Conservation (phyloP, 2,329 filamentous ascomycete genomes). For the Juglanconis oblonga region DNA sequence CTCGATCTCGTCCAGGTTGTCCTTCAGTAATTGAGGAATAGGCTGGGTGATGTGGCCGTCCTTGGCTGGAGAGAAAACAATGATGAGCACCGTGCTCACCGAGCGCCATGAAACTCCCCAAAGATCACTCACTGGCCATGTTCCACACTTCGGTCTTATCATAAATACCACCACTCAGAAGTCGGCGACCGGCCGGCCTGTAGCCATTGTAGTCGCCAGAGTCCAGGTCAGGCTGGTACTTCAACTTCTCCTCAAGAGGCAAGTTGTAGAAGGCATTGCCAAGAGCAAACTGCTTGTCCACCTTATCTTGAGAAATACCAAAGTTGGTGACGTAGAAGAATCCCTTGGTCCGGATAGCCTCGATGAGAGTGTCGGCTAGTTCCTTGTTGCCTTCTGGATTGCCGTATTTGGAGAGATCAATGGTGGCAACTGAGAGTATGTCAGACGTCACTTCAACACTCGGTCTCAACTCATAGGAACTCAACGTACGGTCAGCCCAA, state of each 20-base stretch:
- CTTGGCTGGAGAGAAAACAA: neutral
- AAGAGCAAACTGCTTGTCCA: conserved; percentile 60
- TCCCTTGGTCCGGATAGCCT: conserved; percentile 49
- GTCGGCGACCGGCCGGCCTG: conserved; percentile 42
- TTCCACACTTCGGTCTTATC: conserved; percentile 41
- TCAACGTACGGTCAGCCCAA: conserved; percentile 1
- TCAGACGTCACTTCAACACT: neutral
- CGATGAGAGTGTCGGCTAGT: conserved; percentile 51
- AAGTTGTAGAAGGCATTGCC: conserved; percentile 57
- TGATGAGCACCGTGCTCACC: no score
- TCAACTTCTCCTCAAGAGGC: conserved; percentile 56
- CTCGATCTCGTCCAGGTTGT: conserved; percentile 31
- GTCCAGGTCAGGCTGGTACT: conserved; percentile 49
- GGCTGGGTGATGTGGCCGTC: conserved; percentile 26
- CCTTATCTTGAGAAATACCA: conserved; percentile 56
- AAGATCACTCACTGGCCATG: conserved; percentile 27
- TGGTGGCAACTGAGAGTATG: conserved; percentile 30
- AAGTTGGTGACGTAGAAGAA: conserved; percentile 66
- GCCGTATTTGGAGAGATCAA: conserved; percentile 54
- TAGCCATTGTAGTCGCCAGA: conserved; percentile 57
- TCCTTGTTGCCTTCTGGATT: conserved; percentile 51
- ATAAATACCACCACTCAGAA: conserved; percentile 30
- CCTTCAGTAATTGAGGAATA: conserved; percentile 31
- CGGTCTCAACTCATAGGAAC: no score
- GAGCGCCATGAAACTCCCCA: no score